Evolutionary conservation across 495 filamentous ascomycete species (phyloP), one percentile per base, ranked within the genome.

Genomic region (Neurospora sp.): DNA sequence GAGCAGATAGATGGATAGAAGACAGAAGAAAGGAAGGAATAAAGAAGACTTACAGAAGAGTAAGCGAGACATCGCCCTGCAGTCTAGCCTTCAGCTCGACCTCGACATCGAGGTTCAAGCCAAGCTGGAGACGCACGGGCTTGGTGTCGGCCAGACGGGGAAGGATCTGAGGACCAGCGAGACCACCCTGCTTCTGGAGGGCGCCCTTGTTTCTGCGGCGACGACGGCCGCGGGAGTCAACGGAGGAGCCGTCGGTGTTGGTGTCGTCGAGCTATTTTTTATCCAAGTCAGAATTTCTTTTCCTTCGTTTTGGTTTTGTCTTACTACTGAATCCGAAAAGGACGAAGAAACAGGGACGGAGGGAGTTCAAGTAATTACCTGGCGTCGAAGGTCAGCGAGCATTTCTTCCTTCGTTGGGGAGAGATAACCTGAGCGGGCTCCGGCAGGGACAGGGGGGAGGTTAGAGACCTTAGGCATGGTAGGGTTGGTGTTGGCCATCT

Each of bases 61-160:
- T 79, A 72, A 83, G 42, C 38, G 75, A 79, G 16, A 83, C 74
- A 73, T 83, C 81, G 11, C 81, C 81, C 72, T 81, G 72, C 23
- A 82, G 73, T 66, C 76, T 74, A 1, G 81, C 79, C 78, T 83
- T 78, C 41, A 82, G 72, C 76, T 83, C 79, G 66, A 82, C 14
- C 71, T 83, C 78, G 31, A 83, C 76, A 40, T 83, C 75, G 48
- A 82, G 75, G 71, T 83, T 80, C 70, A 83, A 74, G 7, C 78
- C 79, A 12, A 81, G 73, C 76, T 80, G 78, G 40, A 82, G 76
- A 18, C 76, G 69, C 4, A 82, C 79, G 11, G 81, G 81, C 74
- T 81, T 82, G n/a, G 76, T 78, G 10, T 81, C 77, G 39, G 79
- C 75, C 18, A 78, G 62, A 6, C 78, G 75, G 14, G 76, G 77